These are phyloP conservation scores for Anthostomella pinea DNA, from an alignment of 2,329 filamentous ascomycete species.

Conservation along the genomic window DNA sequence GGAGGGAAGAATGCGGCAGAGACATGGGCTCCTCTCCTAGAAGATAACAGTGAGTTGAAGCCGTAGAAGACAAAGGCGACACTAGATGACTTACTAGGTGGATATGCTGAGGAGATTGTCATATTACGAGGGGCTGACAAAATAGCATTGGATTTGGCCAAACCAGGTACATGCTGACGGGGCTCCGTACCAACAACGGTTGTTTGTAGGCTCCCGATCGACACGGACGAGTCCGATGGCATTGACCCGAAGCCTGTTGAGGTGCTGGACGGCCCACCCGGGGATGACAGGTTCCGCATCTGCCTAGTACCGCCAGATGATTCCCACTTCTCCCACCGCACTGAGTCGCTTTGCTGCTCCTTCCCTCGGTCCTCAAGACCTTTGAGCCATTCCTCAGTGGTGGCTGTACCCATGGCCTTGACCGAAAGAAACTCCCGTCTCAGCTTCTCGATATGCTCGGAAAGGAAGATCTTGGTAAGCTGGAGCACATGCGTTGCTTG, in stretches of 20 bases:
- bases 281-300: conserved; percentile 34
- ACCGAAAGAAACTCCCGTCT: conserved; percentile 61
- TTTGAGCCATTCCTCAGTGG: conserved; percentile 76
- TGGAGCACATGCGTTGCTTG: conserved; percentile 45
- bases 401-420: conserved; percentile 62
- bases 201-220: conserved; percentile 1
- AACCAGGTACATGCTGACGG: no score
- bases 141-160: no score
- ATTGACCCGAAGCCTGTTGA: conserved; percentile 1
- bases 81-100: conserved; percentile 5
- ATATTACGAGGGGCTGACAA: no score
- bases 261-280: conserved; percentile 1
- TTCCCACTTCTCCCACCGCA: conserved; percentile 76
- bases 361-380: conserved; percentile 65
- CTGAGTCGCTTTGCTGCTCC: conserved; percentile 56
- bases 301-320: conserved; percentile 39
- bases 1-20: no score
- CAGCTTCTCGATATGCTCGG: conserved; percentile 60
- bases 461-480: conserved; percentile 65
- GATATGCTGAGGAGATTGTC: not conserved
- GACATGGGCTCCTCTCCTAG: conserved; percentile 7
- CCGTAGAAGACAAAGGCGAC: not conserved
- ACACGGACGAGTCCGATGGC: conserved; percentile 2
- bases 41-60: conserved; percentile 1
- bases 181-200: no score